Evolutionary conservation across 768 basidiomycete genomes (phyloP).

Genomic region (Mycena floridula): DNA sequence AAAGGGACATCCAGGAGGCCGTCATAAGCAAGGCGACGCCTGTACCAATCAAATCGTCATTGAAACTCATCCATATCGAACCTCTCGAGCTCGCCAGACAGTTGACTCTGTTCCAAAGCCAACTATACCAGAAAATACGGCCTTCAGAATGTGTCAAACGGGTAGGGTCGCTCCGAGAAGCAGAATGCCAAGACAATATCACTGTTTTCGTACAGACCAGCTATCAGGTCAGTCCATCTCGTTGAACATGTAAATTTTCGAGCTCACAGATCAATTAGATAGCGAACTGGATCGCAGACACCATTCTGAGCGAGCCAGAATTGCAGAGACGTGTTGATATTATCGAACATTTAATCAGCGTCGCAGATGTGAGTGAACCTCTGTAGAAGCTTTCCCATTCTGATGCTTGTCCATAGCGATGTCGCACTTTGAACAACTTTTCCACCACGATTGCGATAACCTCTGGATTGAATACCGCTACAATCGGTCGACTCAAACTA

Average conservation of each 20-base stretch:
- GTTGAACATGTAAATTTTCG: neutral
- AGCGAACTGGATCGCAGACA: conserved; percentile 88
- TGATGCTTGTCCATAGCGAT: conserved; percentile 53
- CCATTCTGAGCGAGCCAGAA: conserved; percentile 76
- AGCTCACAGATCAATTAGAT: conserved; percentile 44
- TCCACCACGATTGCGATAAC: conserved; percentile 96
- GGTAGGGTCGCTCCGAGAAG: conserved; percentile 73
- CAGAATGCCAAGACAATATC: conserved; percentile 77
- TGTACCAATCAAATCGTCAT: too few species aligned
- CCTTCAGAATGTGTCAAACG: conserved; percentile 89
- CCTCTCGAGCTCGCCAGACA: conserved; percentile 88
- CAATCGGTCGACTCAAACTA: conserved; percentile 86
- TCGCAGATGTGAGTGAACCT: conserved; percentile 73
- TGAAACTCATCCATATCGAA: conserved; percentile 84
- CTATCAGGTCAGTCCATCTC: conserved; percentile 55
- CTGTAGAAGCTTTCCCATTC: neutral
- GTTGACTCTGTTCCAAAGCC: conserved; percentile 85
- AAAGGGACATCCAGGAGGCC: too few species aligned
- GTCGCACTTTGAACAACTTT: conserved; percentile 86
- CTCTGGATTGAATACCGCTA: conserved; percentile 90
- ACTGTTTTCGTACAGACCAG: conserved; percentile 82
- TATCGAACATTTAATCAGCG: conserved; percentile 85
- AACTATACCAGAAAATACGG: conserved; percentile 80
- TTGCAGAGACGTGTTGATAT: conserved; percentile 72
- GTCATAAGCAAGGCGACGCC: too few species aligned